Evolutionary conservation across 2,329 filamentous ascomycete genomes (phyloP), one percentile per base, ranked within the genome.

Genomic region (Teratosphaeria destructans): DNA sequence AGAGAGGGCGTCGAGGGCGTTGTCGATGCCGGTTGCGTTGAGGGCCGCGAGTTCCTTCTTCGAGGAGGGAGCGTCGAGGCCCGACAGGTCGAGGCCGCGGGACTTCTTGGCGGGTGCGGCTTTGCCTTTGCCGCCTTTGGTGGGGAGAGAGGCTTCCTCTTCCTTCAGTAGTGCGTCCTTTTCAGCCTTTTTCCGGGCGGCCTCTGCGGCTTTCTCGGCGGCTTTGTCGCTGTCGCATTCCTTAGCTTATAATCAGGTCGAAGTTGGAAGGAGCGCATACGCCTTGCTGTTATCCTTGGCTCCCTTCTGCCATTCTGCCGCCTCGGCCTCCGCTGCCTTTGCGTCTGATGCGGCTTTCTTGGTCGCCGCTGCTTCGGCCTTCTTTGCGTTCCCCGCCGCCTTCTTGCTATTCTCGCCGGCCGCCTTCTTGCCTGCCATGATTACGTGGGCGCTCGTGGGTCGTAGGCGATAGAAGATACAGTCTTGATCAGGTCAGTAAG

Each of bases 101-200:
- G 69, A 69, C 66, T 79, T 80, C 73, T 80, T 82, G 60, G 73
- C 73, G 23, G 74, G 75, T 55, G 82, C 82, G 72, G 88, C 88
- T 75, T 89, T 89, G 56, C 80, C 78, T 11, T 87, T 85, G 75
- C 89, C 89, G 60, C 81, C 76, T 72, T 85, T 86, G 66, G 66
- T 85, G 79, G 69, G 82, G 76, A 67, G 82, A 77, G 59, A 82
- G 63, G 82, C 86, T 71, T 96, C 93, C 75, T 99, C 94, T 71
- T 89, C 91, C 60, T 85, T 86, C 43, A 91, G 77, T 27, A 92
- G 78, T 11, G 92, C 90, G 1, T 95, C 92, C 56, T 88, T 88
- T 73, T 97, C 94, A 57, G 92, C 93, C 77, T 96, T 97, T 77
- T 96, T 95, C 59, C 87, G 85, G 2, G 88, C 89, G 59, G 81